These are phyloP conservation scores for Pyrus bretschneideri DNA, from an alignment of 306 rosid species.

Conservation along the genomic window DNA sequence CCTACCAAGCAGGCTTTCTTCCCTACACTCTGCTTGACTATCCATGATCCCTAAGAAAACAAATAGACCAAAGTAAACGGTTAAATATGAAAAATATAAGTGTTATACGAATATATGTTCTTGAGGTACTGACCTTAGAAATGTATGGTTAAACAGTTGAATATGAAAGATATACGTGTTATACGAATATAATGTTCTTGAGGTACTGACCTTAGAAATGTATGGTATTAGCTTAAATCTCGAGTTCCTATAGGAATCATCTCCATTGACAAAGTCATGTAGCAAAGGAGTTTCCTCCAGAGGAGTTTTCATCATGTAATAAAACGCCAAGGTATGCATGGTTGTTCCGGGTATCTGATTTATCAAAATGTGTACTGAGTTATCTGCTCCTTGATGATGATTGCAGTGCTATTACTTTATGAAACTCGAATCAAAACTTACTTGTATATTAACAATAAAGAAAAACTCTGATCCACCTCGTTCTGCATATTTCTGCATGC, in stretches of 20 bases:
- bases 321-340: constrained; percentile 56
- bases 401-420: neutral
- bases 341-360: constrained; percentile 64
- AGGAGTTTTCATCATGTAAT: constrained; percentile 70
- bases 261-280: constrained; percentile 70
- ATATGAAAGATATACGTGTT: neutral
- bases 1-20: constrained; percentile 84
- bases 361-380: neutral
- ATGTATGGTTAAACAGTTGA: constrained; percentile 44
- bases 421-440: constrained; percentile 25
- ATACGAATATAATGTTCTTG: neutral
- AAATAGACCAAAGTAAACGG: constrained; percentile 4
- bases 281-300: constrained; percentile 62
- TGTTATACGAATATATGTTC: neutral
- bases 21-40: constrained; percentile 92
- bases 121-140: constrained; percentile 58
- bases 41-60: constrained; percentile 82
- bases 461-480: constrained; percentile 78
- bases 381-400: neutral
- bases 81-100: neutral
- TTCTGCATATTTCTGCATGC: constrained; percentile 59
- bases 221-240: constrained; percentile 90
- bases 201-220: constrained; percentile 68
- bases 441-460: constrained; percentile 71
- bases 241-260: constrained; percentile 74